These are phyloP conservation scores for Spathaspora girioi DNA, from an alignment of 805 yeast genomes.

Conservation along the genomic window DNA sequence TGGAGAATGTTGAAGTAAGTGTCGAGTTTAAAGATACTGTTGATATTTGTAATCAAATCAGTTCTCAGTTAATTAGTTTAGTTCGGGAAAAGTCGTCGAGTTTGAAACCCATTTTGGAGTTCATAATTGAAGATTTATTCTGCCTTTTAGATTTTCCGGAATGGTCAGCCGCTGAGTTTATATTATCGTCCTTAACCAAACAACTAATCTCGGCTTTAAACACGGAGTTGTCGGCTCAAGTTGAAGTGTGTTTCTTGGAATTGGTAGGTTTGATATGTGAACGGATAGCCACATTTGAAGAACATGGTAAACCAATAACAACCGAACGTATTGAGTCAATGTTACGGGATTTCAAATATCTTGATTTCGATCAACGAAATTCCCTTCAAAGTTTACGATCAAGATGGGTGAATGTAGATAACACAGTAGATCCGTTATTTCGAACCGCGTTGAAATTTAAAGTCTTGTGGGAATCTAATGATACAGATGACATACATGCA, in stretches of 20 bases:
- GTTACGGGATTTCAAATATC: background rate
- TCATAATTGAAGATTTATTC: constrained; percentile 55
- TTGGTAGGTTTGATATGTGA: constrained; percentile 60
- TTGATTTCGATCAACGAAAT: background rate
- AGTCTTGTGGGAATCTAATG: background rate
- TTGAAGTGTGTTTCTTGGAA: constrained; percentile 56
- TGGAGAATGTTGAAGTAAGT: background rate
- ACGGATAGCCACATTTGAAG: constrained; percentile 37
- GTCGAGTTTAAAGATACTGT: background rate
- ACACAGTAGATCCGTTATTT: background rate
- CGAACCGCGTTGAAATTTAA: background rate
- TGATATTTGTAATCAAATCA: background rate
- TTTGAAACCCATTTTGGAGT: constrained; percentile 42
- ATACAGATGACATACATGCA: background rate
- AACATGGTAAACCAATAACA: constrained; percentile 5
- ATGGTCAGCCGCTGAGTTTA: constrained; percentile 56
- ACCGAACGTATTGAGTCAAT: background rate
- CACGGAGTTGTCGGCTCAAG: constrained; percentile 32
- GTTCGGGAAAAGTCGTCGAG: background rate
- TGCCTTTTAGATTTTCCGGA: constrained; percentile 49
- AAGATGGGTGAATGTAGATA: background rate
- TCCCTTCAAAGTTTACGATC: background rate
- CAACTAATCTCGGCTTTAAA: constrained; percentile 37
- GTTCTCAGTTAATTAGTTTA: background rate
- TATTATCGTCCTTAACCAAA: constrained; percentile 44